A percentile compares a stretch with the other conserved stretches of the same genome.
phyloP scores from a whole-genome alignment of 805 yeast genomes.

The Candida chauliodis region DNA sequence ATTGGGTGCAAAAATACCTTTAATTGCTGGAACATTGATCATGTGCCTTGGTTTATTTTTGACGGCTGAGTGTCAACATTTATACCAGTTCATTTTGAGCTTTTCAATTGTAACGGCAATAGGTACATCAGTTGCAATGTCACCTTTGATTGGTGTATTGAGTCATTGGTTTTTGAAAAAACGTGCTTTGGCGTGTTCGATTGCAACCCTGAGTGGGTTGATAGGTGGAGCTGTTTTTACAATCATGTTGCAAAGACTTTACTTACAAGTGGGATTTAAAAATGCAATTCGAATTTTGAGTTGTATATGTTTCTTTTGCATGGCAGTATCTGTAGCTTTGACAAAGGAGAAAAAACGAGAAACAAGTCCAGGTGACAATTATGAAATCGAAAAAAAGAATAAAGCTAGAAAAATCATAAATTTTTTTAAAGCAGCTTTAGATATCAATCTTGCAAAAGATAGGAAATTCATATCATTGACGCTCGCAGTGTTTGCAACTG shows the following conservation, averaged over 20 bases:
- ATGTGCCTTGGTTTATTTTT: conserved; percentile 22
- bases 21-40: conserved; percentile 18
- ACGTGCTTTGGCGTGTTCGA: conserved; percentile 25
- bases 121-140: conserved; percentile 27
- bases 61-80: conserved; percentile 21
- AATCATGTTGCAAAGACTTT: conserved; percentile 22
- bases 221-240: conserved; percentile 27
- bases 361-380: not conserved
- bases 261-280: conserved; percentile 22
- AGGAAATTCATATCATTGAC: conserved; percentile 19
- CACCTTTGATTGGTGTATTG: conserved; percentile 24
- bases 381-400: not conserved
- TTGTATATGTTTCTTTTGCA: conserved; percentile 19
- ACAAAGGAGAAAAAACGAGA: conserved; percentile 17
- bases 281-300: conserved; percentile 26
- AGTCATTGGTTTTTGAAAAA: conserved; percentile 26
- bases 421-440: conserved; percentile 28
- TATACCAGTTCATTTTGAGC: conserved; percentile 24
- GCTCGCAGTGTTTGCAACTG: conserved; percentile 29
- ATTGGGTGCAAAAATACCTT: conserved; percentile 21
- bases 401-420: conserved; percentile 3
- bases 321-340: conserved; percentile 15
- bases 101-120: conserved; percentile 25
- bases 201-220: conserved; percentile 28
- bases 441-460: conserved; percentile 21